Evolutionary conservation across 2,329 filamentous ascomycete species (phyloP).

Genomic region (Curvularia lunata): DNA sequence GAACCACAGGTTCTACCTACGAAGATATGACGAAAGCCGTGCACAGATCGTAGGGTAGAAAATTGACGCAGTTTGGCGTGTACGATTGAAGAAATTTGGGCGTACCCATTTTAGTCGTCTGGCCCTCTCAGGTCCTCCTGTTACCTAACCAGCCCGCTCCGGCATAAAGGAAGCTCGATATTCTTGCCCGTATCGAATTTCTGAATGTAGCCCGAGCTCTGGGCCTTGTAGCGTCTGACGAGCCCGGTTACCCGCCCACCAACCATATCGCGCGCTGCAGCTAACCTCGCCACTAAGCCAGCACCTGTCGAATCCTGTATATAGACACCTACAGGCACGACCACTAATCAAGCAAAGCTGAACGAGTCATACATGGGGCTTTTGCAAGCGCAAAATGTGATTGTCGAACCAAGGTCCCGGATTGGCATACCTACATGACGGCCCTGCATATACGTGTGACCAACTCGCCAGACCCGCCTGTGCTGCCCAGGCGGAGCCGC

Average conservation of each 20-base stretch:
- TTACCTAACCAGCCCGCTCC: conserved; percentile 1
- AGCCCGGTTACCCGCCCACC: background rate
- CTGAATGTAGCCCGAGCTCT: conserved; percentile 1
- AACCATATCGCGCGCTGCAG: background rate
- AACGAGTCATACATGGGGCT: background rate
- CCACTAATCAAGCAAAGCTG: background rate
- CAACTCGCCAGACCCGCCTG: background rate
- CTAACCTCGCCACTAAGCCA: background rate
- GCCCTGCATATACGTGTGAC: background rate
- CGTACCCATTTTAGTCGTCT: background rate
- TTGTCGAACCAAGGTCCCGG: background rate
- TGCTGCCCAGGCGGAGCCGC: background rate
- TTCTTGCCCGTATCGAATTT: conserved; percentile 10
- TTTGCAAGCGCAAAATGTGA: background rate
- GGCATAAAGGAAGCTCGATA: background rate
- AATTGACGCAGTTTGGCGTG: background rate
- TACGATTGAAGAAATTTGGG: background rate
- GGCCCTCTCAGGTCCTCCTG: background rate
- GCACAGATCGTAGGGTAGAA: background rate
- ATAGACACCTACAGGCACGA: background rate
- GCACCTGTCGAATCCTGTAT: conserved; percentile 2
- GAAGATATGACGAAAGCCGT: background rate
- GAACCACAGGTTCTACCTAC: background rate
- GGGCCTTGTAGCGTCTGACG: conserved; percentile 2
- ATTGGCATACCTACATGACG: background rate